Percentiles rank a stretch among this genome's conserved stretches.
phyloP scores from a whole-genome alignment of 345 rosid species.

The Acer campestre region DNA sequence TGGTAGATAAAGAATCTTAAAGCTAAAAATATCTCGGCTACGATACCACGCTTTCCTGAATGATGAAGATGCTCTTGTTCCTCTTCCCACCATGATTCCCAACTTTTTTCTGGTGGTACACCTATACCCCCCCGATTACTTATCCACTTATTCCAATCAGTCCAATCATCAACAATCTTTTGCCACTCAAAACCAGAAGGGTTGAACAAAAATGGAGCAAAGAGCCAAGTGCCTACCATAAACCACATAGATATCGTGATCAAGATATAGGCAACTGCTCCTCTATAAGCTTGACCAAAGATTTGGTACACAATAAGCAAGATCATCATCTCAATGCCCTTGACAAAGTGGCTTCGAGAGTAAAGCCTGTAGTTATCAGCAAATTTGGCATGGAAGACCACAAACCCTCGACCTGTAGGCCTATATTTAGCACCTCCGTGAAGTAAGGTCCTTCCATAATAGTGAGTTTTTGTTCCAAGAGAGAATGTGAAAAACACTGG shows the following conservation, averaged over 20 bases:
- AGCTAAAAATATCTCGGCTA: slow-evolving; percentile 85
- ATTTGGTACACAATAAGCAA: slow-evolving; percentile 87
- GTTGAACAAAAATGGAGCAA: slow-evolving; percentile 97
- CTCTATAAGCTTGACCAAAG: slow-evolving; percentile 83
- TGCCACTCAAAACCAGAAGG: slow-evolving; percentile 99
- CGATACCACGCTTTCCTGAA: slow-evolving; percentile 93
- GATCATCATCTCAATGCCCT: slow-evolving; percentile 96
- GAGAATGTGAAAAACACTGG: slow-evolving; percentile 99
- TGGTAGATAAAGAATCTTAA: slow-evolving; percentile 91
- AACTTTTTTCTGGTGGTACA: slow-evolving; percentile 94
- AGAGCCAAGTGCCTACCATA: slow-evolving; percentile 99
- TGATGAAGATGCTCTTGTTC: slow-evolving; percentile 91
- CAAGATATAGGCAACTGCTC: slow-evolving; percentile 80
- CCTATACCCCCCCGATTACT: slow-evolving; percentile 94
- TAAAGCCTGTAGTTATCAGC: slow-evolving; percentile 97
- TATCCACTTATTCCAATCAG: slow-evolving; percentile 99
- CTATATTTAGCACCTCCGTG: slow-evolving; percentile 99
- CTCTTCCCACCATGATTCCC: slow-evolving; percentile 99
- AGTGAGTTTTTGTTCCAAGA: slow-evolving; percentile 98
- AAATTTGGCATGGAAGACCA: slow-evolving; percentile 98
- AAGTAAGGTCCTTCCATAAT: slow-evolving; percentile 92
- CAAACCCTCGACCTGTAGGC: slow-evolving; percentile 97
- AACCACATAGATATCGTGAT: slow-evolving; percentile 98
- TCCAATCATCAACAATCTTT: slow-evolving; percentile 99
- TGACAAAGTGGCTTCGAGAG: slow-evolving; percentile 98